Evolutionary conservation across 2,329 filamentous ascomycete species (phyloP).

Genomic region (Aspergillus hortae): DNA sequence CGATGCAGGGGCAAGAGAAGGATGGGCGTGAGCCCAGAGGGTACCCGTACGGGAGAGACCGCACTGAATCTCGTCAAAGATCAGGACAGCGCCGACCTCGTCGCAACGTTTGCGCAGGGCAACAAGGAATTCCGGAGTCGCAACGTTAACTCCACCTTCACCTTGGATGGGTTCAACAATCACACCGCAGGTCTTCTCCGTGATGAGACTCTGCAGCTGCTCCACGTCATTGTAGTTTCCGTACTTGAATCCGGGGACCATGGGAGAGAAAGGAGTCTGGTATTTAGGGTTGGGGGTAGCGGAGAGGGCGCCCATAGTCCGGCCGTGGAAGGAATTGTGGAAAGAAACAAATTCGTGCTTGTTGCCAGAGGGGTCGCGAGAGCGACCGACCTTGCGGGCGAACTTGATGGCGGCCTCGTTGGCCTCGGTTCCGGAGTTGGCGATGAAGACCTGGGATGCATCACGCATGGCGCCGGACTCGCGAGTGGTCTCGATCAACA

Average conservation of each 20-base stretch:
- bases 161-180: constrained; percentile 97
- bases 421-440: constrained; percentile 94
- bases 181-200: constrained; percentile 83
- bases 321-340: constrained; percentile 87
- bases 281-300: constrained; percentile 98
- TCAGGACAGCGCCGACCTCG: constrained; percentile 81
- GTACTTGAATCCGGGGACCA: constrained; percentile 90
- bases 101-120: constrained; percentile 81
- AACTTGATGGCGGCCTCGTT: constrained; percentile 99
- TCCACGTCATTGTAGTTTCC: constrained; percentile 80
- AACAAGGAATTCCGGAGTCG: constrained; percentile 74
- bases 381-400: constrained; percentile 83
- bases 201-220: constrained; percentile 70
- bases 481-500: constrained; percentile 76
- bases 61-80: constrained; percentile 97
- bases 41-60: constrained; percentile 81
- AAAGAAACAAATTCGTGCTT: constrained; percentile 91
- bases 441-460: constrained; percentile 79
- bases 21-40: constrained; percentile 80
- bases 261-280: constrained; percentile 88
- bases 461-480: constrained; percentile 78
- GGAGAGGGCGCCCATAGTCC: constrained; percentile 92
- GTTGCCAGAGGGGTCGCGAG: constrained; percentile 63
- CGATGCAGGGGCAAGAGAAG: constrained; percentile 51
- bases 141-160: constrained; percentile 87